Conservation (phyloP, 805 yeast genomes). For the Candida railenensis region DNA sequence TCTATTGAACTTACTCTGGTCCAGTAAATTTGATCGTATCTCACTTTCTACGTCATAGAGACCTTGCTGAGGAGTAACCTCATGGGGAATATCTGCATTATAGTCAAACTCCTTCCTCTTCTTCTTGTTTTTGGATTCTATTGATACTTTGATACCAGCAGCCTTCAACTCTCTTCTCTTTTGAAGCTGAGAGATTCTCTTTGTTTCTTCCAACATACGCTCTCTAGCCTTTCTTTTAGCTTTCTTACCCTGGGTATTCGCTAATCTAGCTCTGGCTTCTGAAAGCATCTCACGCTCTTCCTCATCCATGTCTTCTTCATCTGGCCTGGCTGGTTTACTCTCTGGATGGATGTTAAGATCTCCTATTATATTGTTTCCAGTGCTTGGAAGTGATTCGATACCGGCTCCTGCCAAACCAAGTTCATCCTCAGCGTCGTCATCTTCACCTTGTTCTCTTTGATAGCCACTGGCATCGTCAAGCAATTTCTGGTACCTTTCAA, state of each 20-base stretch:
- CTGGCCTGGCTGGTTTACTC: conserved; percentile 78
- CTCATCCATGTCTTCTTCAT: conserved; percentile 74
- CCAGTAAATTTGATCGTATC: conserved; percentile 34
- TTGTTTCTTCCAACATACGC: conserved; percentile 74
- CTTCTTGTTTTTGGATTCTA: conserved; percentile 52
- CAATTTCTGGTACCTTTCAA: conserved; percentile 77
- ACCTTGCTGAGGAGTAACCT: conserved; percentile 66
- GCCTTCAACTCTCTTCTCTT: conserved; percentile 78
- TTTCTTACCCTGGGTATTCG: conserved; percentile 92
- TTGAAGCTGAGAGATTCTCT: conserved; percentile 71
- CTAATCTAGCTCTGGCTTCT: conserved; percentile 91
- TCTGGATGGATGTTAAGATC: conserved; percentile 73
- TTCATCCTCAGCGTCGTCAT: conserved; percentile 17
- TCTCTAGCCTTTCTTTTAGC: conserved; percentile 90
- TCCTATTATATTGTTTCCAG: conserved; percentile 44
- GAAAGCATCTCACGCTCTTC: conserved; percentile 89
- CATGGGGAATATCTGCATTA: conserved; percentile 80
- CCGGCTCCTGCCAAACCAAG: conserved; percentile 52
- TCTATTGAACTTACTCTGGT: conserved; percentile 41
- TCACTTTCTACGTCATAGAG: conserved; percentile 70
- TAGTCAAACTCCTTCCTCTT: conserved; percentile 70
- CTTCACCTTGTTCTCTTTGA: conserved; percentile 23
- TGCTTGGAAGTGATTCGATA: conserved; percentile 46
- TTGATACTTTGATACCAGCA: conserved; percentile 63
- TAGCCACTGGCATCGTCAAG: conserved; percentile 46